A percentile compares a stretch with the other conserved stretches of the same genome.
Conservation (phyloP, 192 early-diverging fungal species). For the Coemansia sp. region DNA sequence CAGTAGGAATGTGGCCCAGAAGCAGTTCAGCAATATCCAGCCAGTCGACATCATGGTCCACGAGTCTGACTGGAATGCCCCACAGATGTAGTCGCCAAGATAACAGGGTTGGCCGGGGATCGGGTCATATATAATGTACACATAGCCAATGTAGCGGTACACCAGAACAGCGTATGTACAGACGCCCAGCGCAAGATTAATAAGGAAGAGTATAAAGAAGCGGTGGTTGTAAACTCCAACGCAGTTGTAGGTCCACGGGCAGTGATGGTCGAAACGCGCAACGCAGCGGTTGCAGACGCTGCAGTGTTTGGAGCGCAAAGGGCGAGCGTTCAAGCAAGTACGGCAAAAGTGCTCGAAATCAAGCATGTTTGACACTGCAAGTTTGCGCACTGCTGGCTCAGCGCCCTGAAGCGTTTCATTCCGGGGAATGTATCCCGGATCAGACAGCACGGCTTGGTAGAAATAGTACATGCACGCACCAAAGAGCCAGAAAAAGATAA, state of each 20-base stretch:
- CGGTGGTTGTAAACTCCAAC: constrained; percentile 88
- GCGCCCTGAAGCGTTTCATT: constrained; percentile 40
- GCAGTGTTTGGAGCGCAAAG: constrained; percentile 93
- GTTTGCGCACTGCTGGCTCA: constrained; percentile 37
- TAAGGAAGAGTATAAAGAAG: constrained; percentile 79
- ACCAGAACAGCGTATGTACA: constrained; percentile 63
- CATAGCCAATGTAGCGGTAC: constrained; percentile 57
- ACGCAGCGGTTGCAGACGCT: constrained; percentile 91
- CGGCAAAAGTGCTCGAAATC: constrained; percentile 82
- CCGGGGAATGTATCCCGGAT: constrained; percentile 81
- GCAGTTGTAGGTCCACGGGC: constrained; percentile 97
- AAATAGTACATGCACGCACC: constrained; percentile 68
- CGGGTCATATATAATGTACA: constrained; percentile 58
- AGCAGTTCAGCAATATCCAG: constrained; percentile 76
- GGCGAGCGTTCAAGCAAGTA: constrained; percentile 79
- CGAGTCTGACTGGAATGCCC: constrained; percentile 72
- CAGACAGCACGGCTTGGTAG: constrained; percentile 66
- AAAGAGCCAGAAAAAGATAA: constrained; percentile 68
- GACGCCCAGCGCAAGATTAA: constrained; percentile 63
- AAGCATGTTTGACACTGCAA: constrained; percentile 69
- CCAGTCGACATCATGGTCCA: constrained; percentile 67
- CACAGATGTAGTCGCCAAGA: constrained; percentile 63
- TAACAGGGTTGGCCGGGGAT: constrained; percentile 60
- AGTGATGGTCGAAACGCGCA: constrained; percentile 92
- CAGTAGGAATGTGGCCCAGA: constrained; percentile 82